These are phyloP conservation scores for Botryotinia narcissicola DNA, from an alignment of 2,329 filamentous ascomycete species.

Conservation along the genomic window DNA sequence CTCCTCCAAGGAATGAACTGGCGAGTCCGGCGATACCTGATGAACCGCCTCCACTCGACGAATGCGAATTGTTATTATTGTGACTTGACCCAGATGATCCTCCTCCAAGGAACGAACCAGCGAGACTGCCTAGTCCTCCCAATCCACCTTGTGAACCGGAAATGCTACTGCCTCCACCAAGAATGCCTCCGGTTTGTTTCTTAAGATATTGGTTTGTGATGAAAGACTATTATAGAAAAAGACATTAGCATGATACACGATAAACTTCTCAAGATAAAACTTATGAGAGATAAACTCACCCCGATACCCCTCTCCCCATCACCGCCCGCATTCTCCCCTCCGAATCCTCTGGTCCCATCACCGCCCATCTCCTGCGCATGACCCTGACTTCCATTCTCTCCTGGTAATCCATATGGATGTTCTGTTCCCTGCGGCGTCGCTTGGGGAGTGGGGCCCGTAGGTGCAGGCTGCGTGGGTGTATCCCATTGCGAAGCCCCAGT, in stretches of 20 bases:
- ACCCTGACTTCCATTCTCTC: constrained; percentile 19
- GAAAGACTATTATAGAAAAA: constrained; percentile 27
- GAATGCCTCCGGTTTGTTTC: constrained; percentile 17
- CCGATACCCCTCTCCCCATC: constrained; percentile 65
- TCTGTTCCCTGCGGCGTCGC: constrained; percentile 48
- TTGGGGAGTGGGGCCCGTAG: constrained; percentile 58
- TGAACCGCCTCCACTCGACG: constrained; percentile 31
- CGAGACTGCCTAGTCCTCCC: constrained; percentile 43
- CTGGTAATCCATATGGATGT: constrained; percentile 60
- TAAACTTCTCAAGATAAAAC: not conserved
- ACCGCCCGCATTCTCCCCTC: constrained; percentile 59
- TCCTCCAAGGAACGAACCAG: constrained; percentile 37
- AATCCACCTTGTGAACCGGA: constrained; percentile 31
- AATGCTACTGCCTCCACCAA: constrained; percentile 17
- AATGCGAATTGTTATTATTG: constrained; percentile 31
- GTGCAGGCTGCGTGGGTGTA: constrained; percentile 63
- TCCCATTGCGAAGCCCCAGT: constrained; percentile 74
- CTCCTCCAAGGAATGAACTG: constrained; percentile 37
- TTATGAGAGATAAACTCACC: constrained; percentile 48
- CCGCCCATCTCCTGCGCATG: constrained; percentile 48
- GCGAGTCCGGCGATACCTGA: constrained; percentile 43
- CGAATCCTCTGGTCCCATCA: constrained; percentile 58
- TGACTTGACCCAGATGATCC: constrained; percentile 30
- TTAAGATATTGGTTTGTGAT: constrained; percentile 36
- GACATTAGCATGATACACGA: not conserved